Evolutionary conservation across 2,329 filamentous ascomycete genomes (phyloP).

Genomic region (Dactylellina parvicollis): DNA sequence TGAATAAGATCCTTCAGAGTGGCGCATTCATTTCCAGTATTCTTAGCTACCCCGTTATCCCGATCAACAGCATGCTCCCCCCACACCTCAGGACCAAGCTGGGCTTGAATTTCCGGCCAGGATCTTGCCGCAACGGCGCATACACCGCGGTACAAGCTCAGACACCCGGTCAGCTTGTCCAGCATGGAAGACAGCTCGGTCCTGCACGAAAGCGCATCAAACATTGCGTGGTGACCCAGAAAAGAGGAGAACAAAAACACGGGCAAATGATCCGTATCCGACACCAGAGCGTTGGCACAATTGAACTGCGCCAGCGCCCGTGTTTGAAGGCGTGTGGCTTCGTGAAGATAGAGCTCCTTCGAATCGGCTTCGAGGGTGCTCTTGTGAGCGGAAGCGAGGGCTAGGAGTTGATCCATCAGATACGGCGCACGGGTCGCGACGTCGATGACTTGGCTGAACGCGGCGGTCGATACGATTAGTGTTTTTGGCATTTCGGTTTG

Average conservation of each 20-base stretch:
- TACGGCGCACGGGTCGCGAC: neutral
- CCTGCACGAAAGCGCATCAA: neutral
- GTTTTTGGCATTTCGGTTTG: neutral
- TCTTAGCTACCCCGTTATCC: neutral
- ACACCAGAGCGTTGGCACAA: neutral
- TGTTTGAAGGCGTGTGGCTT: constrained; percentile 3
- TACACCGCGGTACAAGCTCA: neutral
- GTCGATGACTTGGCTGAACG: neutral
- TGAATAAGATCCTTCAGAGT: neutral
- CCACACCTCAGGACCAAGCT: neutral
- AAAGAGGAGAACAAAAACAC: neutral
- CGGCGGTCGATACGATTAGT: neutral
- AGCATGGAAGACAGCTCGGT: neutral
- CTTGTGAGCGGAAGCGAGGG: neutral
- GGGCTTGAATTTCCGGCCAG: neutral
- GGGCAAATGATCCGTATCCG: neutral
- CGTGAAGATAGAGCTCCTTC: neutral
- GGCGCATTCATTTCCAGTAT: neutral
- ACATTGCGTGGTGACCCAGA: neutral
- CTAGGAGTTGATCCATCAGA: constrained; percentile 6
- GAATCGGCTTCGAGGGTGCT: neutral
- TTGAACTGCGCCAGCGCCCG: neutral
- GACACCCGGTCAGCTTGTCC: neutral
- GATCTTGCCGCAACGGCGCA: neutral
- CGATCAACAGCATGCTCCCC: neutral